Conservation (phyloP, 305 asterid genomes). For the Fraxinus xanthoxyloides region DNA sequence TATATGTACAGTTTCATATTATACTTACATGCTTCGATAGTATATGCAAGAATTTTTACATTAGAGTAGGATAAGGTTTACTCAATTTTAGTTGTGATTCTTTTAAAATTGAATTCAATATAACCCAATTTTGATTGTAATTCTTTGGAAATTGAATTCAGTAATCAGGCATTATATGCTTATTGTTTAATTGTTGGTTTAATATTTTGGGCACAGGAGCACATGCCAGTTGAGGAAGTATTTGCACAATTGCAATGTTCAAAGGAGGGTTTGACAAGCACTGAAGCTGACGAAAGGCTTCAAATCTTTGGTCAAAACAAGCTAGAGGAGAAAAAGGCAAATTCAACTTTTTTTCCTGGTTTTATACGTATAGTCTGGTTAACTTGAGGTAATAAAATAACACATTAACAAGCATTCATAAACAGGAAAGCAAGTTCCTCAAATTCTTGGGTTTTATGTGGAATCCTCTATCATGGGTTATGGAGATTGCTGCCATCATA, state of each 20-base stretch:
- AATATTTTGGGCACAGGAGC: slow-evolving; percentile 42
- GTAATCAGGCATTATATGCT: neutral
- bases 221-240: slow-evolving; percentile 68
- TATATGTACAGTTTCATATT: neutral
- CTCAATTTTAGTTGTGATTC: neutral
- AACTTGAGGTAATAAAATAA: neutral
- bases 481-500: slow-evolving; percentile 59
- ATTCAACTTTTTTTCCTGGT: neutral
- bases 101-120: neutral
- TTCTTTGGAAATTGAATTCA: too few relatives aligned
- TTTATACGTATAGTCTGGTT: neutral
- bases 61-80: neutral
- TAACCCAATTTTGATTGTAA: neutral
- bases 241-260: slow-evolving; percentile 52
- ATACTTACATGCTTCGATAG: neutral
- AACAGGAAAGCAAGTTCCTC: slow-evolving; percentile 62
- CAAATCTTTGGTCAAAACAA: slow-evolving; percentile 74
- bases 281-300: slow-evolving; percentile 63
- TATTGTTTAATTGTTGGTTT: neutral
- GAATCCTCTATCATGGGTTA: slow-evolving; percentile 67
- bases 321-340: slow-evolving; percentile 79
- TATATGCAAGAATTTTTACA: neutral
- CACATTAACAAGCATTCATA: neutral
- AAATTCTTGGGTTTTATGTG: slow-evolving; percentile 63
- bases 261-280: slow-evolving; percentile 51